Evolutionary conservation across 768 basidiomycete species (phyloP), one percentile per base, ranked within the genome.

Genomic region (Polyporus arcularius): DNA sequence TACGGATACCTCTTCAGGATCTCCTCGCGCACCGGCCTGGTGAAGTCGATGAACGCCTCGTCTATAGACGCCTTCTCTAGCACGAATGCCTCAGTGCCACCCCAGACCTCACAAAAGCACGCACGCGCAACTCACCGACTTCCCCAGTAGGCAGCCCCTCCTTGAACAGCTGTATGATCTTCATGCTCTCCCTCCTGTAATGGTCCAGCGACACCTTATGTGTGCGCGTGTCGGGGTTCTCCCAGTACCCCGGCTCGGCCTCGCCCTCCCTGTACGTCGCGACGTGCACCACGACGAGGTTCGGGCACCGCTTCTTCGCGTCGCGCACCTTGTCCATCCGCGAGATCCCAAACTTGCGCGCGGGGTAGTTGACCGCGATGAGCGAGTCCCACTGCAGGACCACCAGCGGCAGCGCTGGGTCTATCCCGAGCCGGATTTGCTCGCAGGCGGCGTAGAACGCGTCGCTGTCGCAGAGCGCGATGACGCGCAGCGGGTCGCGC

Each of bases 171-270:
- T 81, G 80, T 35, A 94, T 81, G 61, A 98, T 90, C 74, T 96
- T 98, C 66, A 83, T 77, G 66, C 90, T 93, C 77, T 99, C 97
- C 57, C 89, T 82, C 7, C 97, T 80, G 75, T 98, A 98, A 66
- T 91, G 85, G 72, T 98, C 96, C 55, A 98, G 80, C 12, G 94
- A 96, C 41, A 98, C 91, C 82, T 99, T 99, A 78, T 99, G 96
- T 14, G 94, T 96, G 60, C 82, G 81, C 1, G 89, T 88, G 72
- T 96, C 88, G 12, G 95, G 85, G 64, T 95, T 82, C n/a, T 90
- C 85, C 88, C 92, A 93, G 72, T 98, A 97, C 1, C 88, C 89
- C 16, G 96, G 93, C 72, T 96, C 89, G 49, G 76, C 77, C 55
- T 91, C 91, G 5, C 94, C 94, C 65, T 94, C 91, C 68, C 83